Percentiles rank a stretch among this genome's conserved stretches.
Evolutionary conservation across 139 green algal genomes (phyloP).

Genomic region (Tetraselmis striata): DNA sequence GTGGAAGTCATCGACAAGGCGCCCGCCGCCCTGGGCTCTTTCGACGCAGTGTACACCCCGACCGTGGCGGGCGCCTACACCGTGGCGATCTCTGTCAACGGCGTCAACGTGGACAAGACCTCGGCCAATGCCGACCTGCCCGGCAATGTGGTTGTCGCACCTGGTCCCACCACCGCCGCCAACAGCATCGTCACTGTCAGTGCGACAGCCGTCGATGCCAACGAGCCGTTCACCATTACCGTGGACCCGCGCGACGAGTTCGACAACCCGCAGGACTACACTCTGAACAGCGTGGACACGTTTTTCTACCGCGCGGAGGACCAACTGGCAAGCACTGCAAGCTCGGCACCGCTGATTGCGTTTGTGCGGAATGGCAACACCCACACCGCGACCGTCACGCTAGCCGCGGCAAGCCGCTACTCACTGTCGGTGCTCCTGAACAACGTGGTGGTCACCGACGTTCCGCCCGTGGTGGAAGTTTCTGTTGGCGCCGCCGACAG

Average conservation of each 20-base stretch:
- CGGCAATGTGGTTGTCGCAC: background rate
- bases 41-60: background rate
- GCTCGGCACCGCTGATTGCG: background rate
- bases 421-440: background rate
- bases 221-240: background rate
- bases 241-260: background rate
- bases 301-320: background rate
- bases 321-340: background rate
- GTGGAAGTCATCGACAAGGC: background rate
- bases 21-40: background rate
- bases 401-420: background rate
- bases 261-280: background rate
- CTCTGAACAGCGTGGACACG: background rate
- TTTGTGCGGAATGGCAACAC: background rate
- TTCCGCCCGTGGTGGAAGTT: background rate
- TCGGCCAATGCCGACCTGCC: background rate
- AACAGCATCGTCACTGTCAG: background rate
- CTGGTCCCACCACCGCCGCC: background rate
- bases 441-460: background rate
- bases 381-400: background rate
- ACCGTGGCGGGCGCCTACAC: background rate
- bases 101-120: background rate
- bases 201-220: background rate
- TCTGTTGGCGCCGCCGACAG: background rate
- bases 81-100: background rate